A percentile compares a stretch with the other conserved stretches of the same genome.
phyloP scores from a whole-genome alignment of 1,284 basidiomycete species.

The Cryptococcus sp. region DNA sequence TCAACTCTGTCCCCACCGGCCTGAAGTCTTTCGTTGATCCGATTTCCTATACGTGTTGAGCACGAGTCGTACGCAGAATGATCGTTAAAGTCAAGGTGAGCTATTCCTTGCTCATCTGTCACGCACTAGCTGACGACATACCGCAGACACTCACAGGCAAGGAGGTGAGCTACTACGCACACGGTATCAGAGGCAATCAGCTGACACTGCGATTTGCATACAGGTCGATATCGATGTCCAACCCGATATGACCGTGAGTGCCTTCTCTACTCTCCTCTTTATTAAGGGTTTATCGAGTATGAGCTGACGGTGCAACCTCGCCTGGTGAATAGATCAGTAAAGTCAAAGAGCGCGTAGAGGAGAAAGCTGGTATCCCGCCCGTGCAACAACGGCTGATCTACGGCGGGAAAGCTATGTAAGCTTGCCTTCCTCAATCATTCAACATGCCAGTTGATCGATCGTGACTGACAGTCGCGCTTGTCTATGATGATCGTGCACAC shows the following conservation, averaged over 20 bases:
- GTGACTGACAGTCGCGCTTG: not conserved
- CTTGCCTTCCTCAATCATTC: constrained; percentile 22
- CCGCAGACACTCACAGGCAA: constrained; percentile 45
- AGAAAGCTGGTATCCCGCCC: constrained; percentile 98
- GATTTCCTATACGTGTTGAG: not conserved
- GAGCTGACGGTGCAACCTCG: too few species aligned
- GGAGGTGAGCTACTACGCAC: constrained; percentile 31
- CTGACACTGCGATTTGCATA: not conserved
- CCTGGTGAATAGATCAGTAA: constrained; percentile 69
- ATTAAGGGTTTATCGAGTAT: too few species aligned
- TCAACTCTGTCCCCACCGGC: not conserved
- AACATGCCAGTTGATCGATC: not conserved
- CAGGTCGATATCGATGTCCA: constrained; percentile 87
- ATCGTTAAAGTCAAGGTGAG: constrained; percentile 54
- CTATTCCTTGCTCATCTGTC: not conserved
- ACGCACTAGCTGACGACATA: not conserved
- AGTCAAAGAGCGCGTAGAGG: constrained; percentile 98
- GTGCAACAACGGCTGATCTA: constrained; percentile 96
- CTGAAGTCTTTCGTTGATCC: not conserved
- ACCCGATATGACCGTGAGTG: constrained; percentile 76
- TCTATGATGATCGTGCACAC: constrained; percentile 34
- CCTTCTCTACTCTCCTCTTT: not conserved
- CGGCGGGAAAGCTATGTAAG: constrained; percentile 91
- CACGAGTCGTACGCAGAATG: constrained; percentile 30
- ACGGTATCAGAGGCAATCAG: constrained; percentile 2